These are phyloP conservation scores for Vitis hybrid DNA, from an alignment of 177 flowering plant species.

Conservation along the genomic window DNA sequence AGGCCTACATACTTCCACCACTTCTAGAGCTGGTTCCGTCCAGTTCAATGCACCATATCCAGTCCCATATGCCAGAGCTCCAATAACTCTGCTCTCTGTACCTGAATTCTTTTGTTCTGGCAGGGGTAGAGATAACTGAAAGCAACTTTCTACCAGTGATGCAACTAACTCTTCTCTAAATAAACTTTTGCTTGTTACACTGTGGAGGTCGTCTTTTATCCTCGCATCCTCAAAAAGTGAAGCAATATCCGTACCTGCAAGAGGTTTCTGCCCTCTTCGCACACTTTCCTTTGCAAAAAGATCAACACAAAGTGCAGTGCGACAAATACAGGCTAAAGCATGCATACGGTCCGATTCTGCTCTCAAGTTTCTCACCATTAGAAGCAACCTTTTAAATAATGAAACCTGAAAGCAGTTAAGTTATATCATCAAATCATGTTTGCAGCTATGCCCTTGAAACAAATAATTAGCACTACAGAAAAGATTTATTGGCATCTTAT, in stretches of 20 bases:
- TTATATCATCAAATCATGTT: conserved; percentile 3
- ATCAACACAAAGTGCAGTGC: conserved; percentile 98
- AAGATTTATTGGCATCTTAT: background rate
- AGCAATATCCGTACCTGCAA: conserved; percentile 94
- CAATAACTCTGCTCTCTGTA: conserved; percentile 95
- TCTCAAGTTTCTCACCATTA: conserved; percentile 96
- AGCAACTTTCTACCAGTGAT: conserved; percentile 94
- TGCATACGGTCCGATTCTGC: conserved; percentile 99
- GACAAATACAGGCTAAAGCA: conserved; percentile 96
- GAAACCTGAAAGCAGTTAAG: conserved; percentile 69
- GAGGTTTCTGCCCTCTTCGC: conserved; percentile 96
- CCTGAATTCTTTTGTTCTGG: conserved; percentile 94
- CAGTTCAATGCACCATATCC: conserved; percentile 99
- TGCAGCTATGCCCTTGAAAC: background rate
- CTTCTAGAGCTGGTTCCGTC: conserved; percentile 98
- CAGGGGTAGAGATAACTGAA: conserved; percentile 94
- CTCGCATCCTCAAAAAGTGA: conserved; percentile 93
- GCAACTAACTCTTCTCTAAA: conserved; percentile 99
- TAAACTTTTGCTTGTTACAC: conserved; percentile 73
- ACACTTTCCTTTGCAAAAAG: conserved; percentile 98
- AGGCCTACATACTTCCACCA: conserved; percentile 96
- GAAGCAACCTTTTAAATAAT: conserved; percentile 87
- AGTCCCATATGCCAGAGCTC: conserved; percentile 98
- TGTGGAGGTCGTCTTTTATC: conserved; percentile 85
- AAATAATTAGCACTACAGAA: background rate